Conservation (phyloP, 805 yeast genomes). For the Hanseniaspora vineae region DNA sequence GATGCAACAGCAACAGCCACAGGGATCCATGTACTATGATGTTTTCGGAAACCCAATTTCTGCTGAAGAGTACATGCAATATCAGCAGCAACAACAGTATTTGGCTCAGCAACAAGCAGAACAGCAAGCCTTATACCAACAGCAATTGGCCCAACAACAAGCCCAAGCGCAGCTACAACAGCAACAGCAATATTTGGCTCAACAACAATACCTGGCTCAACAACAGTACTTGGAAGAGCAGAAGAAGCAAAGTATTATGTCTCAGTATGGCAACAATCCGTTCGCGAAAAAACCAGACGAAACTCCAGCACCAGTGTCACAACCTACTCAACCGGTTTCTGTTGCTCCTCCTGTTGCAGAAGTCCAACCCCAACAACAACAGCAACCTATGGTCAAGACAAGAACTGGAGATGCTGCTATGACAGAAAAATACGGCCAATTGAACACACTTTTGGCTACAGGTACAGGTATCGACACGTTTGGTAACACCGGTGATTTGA, state of each 20-base stretch:
- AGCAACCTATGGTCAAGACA: conserved; percentile 30
- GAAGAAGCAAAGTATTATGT: conserved; percentile 3
- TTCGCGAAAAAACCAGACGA: conserved; percentile 10
- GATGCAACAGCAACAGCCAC: conserved; percentile 13
- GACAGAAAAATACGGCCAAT: conserved; percentile 50
- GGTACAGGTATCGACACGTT: conserved; percentile 93
- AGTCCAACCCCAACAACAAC: conserved; percentile 8
- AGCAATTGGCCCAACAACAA: conserved; percentile 35
- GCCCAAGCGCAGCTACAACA: conserved; percentile 5
- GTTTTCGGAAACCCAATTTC: conserved; percentile 25
- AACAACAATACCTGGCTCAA: conserved; percentile 8
- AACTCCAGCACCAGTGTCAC: not conserved
- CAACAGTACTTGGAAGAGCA: conserved; percentile 15
- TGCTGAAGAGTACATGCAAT: conserved; percentile 24
- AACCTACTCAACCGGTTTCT: conserved; percentile 20
- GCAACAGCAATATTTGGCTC: conserved; percentile 10
- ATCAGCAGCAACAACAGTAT: conserved; percentile 17
- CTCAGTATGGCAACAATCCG: conserved; percentile 4
- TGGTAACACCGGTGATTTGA: conserved; percentile 29
- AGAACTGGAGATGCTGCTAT: conserved; percentile 43
- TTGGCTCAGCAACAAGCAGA: conserved; percentile 19
- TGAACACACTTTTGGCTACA: conserved; percentile 64
- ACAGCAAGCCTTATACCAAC: conserved; percentile 25
- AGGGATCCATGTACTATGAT: conserved; percentile 20
- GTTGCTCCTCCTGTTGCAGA: conserved; percentile 7